Evolutionary conservation across 352 stramenopile genomes (phyloP).

Genomic region (Globisporangium canariense): DNA sequence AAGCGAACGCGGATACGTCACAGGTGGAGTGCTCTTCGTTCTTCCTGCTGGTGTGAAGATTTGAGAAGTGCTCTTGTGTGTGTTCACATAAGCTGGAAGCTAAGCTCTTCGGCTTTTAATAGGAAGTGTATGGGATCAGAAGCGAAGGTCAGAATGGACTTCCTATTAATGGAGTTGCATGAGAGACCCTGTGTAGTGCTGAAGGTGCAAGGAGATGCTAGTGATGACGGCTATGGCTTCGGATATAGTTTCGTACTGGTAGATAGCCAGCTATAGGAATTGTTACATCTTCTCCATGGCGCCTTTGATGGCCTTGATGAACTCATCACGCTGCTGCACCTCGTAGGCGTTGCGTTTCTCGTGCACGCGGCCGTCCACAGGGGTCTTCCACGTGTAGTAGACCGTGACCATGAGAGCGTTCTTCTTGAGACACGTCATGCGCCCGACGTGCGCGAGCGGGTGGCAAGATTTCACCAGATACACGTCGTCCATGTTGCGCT

Average conservation of each 20-base stretch:
- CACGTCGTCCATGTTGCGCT: constrained; percentile 67
- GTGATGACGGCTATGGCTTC: not conserved
- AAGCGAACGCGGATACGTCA: not conserved
- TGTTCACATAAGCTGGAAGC: too few relatives aligned
- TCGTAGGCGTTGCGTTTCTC: constrained; percentile 80
- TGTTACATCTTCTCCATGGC: constrained; percentile 78
- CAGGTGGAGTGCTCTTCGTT: not conserved
- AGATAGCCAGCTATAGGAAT: not conserved
- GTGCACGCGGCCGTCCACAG: constrained; percentile 27
- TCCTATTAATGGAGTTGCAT: constrained; percentile 5
- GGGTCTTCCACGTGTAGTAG: constrained; percentile 80
- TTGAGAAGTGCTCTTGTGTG: not conserved
- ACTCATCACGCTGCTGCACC: constrained; percentile 83
- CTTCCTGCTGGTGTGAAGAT: not conserved
- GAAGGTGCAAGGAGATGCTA: too few relatives aligned
- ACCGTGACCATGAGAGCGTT: constrained; percentile 85
- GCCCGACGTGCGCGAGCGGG: constrained; percentile 57
- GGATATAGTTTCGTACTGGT: not conserved
- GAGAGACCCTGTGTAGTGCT: too few relatives aligned
- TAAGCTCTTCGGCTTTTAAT: not conserved
- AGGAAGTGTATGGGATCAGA: not conserved
- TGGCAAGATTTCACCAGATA: constrained; percentile 80
- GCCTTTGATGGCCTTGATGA: constrained; percentile 80
- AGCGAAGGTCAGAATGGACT: not conserved
- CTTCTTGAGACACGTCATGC: constrained; percentile 89